These are phyloP conservation scores for Plasmodium adleri DNA, from an alignment of 169 alveolate genomes.

Conservation along the genomic window DNA sequence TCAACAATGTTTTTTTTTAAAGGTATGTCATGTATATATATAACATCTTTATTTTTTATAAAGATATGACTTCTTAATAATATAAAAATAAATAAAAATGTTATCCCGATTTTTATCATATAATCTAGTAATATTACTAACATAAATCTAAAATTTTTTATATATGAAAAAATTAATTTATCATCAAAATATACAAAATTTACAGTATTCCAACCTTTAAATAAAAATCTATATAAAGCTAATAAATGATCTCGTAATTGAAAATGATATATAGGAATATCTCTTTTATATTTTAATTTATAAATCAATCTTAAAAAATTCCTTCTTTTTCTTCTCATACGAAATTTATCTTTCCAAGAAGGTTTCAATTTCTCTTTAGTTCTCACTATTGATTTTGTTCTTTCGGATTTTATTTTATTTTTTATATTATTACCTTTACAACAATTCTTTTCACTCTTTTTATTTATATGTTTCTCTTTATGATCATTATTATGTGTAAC, in stretches of 20 bases:
- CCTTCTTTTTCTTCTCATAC: conserved; percentile 24
- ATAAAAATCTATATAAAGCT: conserved; percentile 19
- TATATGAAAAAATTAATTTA: conserved; percentile 36
- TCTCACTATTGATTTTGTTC: background rate
- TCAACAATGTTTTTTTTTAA: background rate
- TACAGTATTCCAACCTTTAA: conserved; percentile 14
- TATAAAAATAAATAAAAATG: conserved; percentile 37
- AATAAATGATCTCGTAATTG: conserved; percentile 29
- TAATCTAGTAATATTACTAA: conserved; percentile 31
- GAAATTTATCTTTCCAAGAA: background rate
- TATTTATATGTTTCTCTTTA: too few species aligned
- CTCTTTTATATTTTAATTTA: conserved; percentile 58
- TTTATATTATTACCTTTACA: too few species aligned
- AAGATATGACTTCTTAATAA: conserved; percentile 21
- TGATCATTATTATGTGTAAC: too few species aligned
- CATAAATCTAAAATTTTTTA: conserved; percentile 40
- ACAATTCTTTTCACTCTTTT: background rate
- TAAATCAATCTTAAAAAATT: conserved; percentile 24
- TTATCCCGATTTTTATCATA: conserved; percentile 39
- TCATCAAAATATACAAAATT: conserved; percentile 60
- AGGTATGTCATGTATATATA: conserved; percentile 27
- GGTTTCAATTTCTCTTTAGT: background rate
- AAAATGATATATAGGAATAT: conserved; percentile 55
- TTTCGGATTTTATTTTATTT: too few species aligned
- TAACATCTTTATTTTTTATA: conserved; percentile 11